Base-by-base conservation (phyloP, 805 yeast species). In the Millerozyma acaciae region DNA sequence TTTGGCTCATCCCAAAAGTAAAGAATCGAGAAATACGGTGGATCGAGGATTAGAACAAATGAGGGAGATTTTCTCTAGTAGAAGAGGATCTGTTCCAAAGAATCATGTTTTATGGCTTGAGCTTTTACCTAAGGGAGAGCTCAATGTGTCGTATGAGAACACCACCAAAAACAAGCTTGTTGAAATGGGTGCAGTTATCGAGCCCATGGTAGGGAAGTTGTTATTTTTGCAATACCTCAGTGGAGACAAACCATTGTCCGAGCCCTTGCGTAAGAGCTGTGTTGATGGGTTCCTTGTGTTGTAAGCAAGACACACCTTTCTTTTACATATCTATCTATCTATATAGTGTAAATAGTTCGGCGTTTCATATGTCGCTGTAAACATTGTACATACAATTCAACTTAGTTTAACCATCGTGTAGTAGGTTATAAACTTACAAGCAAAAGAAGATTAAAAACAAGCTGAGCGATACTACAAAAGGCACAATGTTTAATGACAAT, bases 161-260 rank as follows among this genome's bases (percentile, higher is more conserved):
- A 56, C 61, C 10, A 50, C 46, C 16, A 55, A 54, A 5, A 43
- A 42, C 16, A 53, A 28, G 28, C 14, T 19, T 14, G 33, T 32
- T 28, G 38, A 44, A 1, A 51, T 89, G 54, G 96, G 96, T 1
- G 46, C 47, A 5, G 80, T 87, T 2, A 48, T 62, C 6, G 75
- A 76, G 32, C 84, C 90, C 2, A 51, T 75, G 12, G 68, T 88
- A 4, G 71, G 84, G 2, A 75, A 77, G 40, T 62, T 82, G n/a
- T 62, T 89, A 35, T 76, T 88, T 43, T 62, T 84, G 43, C 86
- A 81, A 55, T 89, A 90, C 54, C 58, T 88, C 45, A 73, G 84
- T 43, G 90, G 85, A 2, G 66, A 60, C 25, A 73, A 68, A 42
- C 90, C 90, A 1, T 67, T 84, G 44, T 70, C 81, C 45, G 78